These are phyloP conservation scores for Epicoccum nigrum DNA, from an alignment of 2,329 filamentous ascomycete genomes.

Conservation along the genomic window DNA sequence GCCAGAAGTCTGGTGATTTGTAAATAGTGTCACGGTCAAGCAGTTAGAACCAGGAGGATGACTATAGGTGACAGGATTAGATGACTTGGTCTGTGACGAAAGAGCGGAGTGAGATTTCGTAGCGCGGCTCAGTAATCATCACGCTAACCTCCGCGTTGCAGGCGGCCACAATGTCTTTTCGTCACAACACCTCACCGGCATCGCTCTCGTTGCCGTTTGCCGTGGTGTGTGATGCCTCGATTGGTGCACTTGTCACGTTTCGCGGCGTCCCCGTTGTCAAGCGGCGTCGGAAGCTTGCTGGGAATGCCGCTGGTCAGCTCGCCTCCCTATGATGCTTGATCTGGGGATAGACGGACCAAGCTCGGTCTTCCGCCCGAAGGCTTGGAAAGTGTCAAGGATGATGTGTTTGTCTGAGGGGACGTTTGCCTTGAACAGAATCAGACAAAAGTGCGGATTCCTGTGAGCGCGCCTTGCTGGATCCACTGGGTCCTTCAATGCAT, in stretches of 20 bases:
- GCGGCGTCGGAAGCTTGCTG: constrained; percentile 2
- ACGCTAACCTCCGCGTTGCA: constrained; percentile 8
- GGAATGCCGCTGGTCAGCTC: constrained; percentile 1
- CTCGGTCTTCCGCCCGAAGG: neutral
- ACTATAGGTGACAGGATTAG: neutral
- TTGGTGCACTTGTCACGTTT: constrained; percentile 1
- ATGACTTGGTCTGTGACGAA: constrained; percentile 6
- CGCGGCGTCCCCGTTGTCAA: constrained; percentile 1
- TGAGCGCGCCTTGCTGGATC: too few species aligned
- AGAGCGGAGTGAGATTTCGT: constrained; percentile 17
- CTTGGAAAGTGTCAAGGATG: neutral
- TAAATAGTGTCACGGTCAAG: neutral
- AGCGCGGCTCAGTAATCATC: constrained; percentile 14
- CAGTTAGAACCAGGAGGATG: neutral
- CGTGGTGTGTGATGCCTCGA: neutral
- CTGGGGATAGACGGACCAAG: neutral
- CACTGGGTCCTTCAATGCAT: neutral
- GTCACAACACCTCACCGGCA: constrained; percentile 2
- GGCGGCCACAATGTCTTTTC: neutral
- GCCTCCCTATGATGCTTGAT: neutral
- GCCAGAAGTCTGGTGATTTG: neutral
- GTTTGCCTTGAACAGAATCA: neutral
- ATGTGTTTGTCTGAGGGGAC: neutral
- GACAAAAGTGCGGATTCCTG: too few species aligned
- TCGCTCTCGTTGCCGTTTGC: neutral